A percentile compares a stretch with the other conserved stretches of the same genome.
Evolutionary conservation across 1,284 basidiomycete species (phyloP).

Genomic region (Malassezia restricta): DNA sequence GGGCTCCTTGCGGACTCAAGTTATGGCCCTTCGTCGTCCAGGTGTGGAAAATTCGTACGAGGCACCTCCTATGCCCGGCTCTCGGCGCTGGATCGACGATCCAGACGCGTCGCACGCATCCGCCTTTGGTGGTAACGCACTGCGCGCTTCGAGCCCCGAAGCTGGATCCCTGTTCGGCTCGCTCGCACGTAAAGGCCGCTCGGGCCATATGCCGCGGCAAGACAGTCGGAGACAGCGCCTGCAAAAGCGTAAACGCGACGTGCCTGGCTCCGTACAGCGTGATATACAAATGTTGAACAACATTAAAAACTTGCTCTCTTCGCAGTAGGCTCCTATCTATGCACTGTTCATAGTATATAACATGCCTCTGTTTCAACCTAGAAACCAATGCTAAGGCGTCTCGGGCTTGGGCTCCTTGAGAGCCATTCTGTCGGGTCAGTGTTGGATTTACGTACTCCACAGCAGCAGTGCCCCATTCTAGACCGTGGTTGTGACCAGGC

Average conservation of each 20-base stretch:
- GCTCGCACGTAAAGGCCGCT: constrained; percentile 8
- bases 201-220: not conserved
- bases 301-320: constrained; percentile 15
- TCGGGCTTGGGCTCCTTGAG: constrained; percentile 24
- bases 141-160: constrained; percentile 1
- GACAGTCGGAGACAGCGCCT: constrained; percentile 6
- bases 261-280: constrained; percentile 2
- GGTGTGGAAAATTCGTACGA: not conserved
- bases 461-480: constrained; percentile 89
- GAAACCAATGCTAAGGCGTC: not conserved
- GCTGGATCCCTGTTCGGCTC: constrained; percentile 12
- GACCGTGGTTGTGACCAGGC: constrained; percentile 81
- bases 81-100: constrained; percentile 12
- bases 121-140: not conserved
- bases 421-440: constrained; percentile 25
- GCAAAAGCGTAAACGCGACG: constrained; percentile 10
- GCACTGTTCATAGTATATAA: not conserved
- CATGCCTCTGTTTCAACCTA: too few relatives aligned
- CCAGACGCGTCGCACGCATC: not conserved
- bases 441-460: constrained; percentile 56
- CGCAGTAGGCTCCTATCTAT: not conserved
- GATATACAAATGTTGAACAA: constrained; percentile 17
- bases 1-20: constrained; percentile 11
- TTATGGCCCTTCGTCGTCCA: constrained; percentile 14
- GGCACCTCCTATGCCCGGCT: constrained; percentile 5